Conservation (phyloP, 192 early-diverging fungal genomes). For the Rhizoclosmatium globosum region DNA sequence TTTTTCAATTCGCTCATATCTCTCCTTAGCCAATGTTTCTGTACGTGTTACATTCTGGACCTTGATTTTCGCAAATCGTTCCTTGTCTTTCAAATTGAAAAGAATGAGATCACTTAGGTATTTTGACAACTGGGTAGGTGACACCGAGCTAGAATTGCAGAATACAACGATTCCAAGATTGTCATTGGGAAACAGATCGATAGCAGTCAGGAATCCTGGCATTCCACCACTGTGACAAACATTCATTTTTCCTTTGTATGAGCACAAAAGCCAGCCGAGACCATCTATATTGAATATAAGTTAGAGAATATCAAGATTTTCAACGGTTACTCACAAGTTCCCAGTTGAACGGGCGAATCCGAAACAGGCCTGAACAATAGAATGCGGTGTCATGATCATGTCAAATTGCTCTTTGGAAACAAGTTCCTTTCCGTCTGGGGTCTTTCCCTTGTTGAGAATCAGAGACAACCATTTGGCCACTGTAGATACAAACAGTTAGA, state of each 20-base stretch:
- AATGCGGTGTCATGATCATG: neutral
- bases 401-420: slow-evolving; percentile 13
- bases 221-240: neutral
- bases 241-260: slow-evolving; percentile 1
- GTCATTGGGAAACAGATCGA: slow-evolving; percentile 1
- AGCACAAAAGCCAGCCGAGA: neutral
- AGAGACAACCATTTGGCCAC: slow-evolving; percentile 26
- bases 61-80: neutral
- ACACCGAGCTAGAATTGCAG: neutral
- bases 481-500: neutral
- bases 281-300: slow-evolving; percentile 2
- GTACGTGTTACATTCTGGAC: neutral
- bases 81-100: neutral
- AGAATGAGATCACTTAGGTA: neutral
- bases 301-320: neutral
- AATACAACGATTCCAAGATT: slow-evolving; percentile 17
- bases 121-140: neutral
- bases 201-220: neutral
- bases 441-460: neutral
- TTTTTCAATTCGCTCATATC: neutral
- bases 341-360: neutral
- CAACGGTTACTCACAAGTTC: neutral
- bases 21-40: neutral
- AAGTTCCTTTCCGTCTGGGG: neutral
- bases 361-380: neutral